Conservation (phyloP, 805 yeast species). For the Yueomyces sinensis region DNA sequence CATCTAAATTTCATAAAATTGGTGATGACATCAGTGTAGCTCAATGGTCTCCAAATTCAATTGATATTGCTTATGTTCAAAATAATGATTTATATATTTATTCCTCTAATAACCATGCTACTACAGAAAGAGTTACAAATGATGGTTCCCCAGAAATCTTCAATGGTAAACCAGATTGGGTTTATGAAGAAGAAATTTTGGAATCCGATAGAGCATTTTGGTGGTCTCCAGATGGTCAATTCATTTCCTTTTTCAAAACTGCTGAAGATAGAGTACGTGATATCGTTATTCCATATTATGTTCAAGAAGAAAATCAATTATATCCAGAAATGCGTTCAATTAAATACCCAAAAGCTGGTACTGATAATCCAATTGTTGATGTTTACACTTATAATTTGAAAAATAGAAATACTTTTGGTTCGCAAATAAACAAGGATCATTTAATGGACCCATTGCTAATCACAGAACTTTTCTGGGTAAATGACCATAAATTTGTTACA, state of each 20-base stretch:
- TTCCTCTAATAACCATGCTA: slow-evolving; percentile 19
- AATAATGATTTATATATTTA: slow-evolving; percentile 58
- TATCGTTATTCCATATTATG: slow-evolving; percentile 64
- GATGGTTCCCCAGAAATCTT: slow-evolving; percentile 64
- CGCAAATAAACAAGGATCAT: slow-evolving; percentile 30
- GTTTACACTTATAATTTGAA: slow-evolving; percentile 32
- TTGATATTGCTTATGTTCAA: slow-evolving; percentile 48
- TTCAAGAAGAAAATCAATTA: slow-evolving; percentile 35
- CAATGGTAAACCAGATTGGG: slow-evolving; percentile 92
- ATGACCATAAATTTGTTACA: slow-evolving; percentile 36
- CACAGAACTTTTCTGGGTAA: slow-evolving; percentile 65
- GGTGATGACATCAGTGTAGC: slow-evolving; percentile 33
- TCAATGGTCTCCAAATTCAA: slow-evolving; percentile 64
- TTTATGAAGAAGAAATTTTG: slow-evolving; percentile 82
- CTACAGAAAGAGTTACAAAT: slow-evolving; percentile 38
- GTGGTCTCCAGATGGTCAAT: slow-evolving; percentile 77
- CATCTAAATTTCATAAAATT: slow-evolving; percentile 14
- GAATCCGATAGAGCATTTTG: slow-evolving; percentile 58
- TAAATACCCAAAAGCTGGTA: slow-evolving; percentile 82
- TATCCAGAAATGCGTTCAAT: slow-evolving; percentile 51
- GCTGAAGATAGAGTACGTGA: slow-evolving; percentile 66
- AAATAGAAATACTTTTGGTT: slow-evolving; percentile 22
- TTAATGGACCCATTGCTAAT: slow-evolving; percentile 32
- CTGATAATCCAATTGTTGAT: slow-evolving; percentile 54
- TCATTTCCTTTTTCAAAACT: slow-evolving; percentile 48